Evolutionary conservation across 2,329 filamentous ascomycete genomes (phyloP).

Genomic region (Botrytis tulipae): DNA sequence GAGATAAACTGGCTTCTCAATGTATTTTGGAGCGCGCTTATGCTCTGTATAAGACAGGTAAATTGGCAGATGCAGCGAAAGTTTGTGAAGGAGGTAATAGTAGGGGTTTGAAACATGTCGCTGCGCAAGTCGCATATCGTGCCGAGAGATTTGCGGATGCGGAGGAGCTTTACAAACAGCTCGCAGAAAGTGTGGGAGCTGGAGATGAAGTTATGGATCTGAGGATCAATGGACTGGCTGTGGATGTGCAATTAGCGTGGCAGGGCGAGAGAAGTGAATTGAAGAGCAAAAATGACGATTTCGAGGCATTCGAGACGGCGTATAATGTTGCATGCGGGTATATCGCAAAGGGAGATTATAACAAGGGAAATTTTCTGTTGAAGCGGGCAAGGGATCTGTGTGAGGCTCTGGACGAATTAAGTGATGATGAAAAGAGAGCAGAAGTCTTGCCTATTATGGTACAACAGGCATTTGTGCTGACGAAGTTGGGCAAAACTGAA

Average conservation of each 20-base stretch:
- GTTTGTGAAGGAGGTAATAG: constrained; percentile 20
- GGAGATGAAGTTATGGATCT: constrained; percentile 70
- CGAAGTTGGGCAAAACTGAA: constrained; percentile 61
- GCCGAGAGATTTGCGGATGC: constrained; percentile 70
- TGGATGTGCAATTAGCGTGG: constrained; percentile 72
- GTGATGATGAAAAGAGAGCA: constrained; percentile 69
- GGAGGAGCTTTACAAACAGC: constrained; percentile 58
- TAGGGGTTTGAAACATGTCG: constrained; percentile 48
- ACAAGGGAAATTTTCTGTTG: constrained; percentile 63
- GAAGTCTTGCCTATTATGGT: constrained; percentile 74
- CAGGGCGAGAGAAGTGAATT: constrained; percentile 45
- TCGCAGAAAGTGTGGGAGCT: constrained; percentile 48
- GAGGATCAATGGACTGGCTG: constrained; percentile 71
- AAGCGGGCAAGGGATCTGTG: constrained; percentile 70
- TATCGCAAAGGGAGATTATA: constrained; percentile 67
- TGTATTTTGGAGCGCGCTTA: constrained; percentile 73
- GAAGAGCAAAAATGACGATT: constrained; percentile 48
- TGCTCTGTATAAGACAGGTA: constrained; percentile 77
- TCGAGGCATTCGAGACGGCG: constrained; percentile 76
- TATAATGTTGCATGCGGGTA: constrained; percentile 77
- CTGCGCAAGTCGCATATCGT: constrained; percentile 70
- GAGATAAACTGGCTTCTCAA: constrained; percentile 56
- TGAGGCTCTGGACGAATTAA: constrained; percentile 69
- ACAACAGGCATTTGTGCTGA: constrained; percentile 72
- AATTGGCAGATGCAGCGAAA: constrained; percentile 60